These are phyloP conservation scores for Psilocybe tampanensis DNA, from an alignment of 768 basidiomycete genomes.

Conservation along the genomic window DNA sequence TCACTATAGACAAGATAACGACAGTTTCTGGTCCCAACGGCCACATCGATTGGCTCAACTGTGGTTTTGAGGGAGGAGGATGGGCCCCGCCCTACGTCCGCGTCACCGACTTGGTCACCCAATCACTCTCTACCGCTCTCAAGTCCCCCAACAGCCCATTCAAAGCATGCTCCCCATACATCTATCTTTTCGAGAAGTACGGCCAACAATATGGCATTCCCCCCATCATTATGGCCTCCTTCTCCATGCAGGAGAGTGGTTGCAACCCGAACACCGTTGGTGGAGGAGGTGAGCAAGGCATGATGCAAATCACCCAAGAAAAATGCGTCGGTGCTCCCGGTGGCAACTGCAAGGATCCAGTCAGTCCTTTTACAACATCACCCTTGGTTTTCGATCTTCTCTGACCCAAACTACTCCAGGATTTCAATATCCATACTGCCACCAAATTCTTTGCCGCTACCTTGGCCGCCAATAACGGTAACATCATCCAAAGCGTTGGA, in stretches of 20 bases:
- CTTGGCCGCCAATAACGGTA: constrained; percentile 49
- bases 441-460: constrained; percentile 59
- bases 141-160: constrained; percentile 56
- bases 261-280: constrained; percentile 73
- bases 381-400: background rate
- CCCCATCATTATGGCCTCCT: constrained; percentile 77
- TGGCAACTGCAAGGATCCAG: constrained; percentile 49
- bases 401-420: constrained; percentile 35
- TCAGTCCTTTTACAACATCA: constrained; percentile 24
- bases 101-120: constrained; percentile 51
- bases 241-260: constrained; percentile 84
- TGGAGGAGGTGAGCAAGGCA: constrained; percentile 79
- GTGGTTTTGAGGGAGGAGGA: constrained; percentile 67
- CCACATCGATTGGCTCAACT: constrained; percentile 76
- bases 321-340: constrained; percentile 67
- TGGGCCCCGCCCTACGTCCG: constrained; percentile 75
- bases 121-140: constrained; percentile 49
- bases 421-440: constrained; percentile 74
- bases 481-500: constrained; percentile 62
- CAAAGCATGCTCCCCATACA: constrained; percentile 52
- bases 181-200: constrained; percentile 61
- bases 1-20: constrained; percentile 46
- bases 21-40: constrained; percentile 66
- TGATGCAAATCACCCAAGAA: constrained; percentile 84
- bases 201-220: constrained; percentile 55